phyloP scores from a whole-genome alignment of 306 rosid genomes.

The Rubus parviflorus region DNA sequence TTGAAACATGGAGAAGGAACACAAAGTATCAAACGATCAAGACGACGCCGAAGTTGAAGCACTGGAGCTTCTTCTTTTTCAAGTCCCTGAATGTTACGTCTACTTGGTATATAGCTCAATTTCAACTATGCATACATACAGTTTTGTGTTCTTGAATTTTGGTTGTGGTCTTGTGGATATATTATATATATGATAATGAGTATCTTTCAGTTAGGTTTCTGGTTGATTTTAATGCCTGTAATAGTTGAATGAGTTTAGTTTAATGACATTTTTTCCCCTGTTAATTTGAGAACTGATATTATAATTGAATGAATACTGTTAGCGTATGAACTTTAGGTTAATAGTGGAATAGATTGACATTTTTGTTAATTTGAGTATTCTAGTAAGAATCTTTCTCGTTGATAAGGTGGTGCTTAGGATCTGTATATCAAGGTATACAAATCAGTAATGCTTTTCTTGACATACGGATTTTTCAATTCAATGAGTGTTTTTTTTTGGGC shows the following conservation, averaged over 20 bases:
- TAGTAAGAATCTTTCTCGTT: neutral
- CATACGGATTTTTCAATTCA: neutral
- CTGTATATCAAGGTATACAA: neutral
- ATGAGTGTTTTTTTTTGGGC: neutral
- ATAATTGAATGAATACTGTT: neutral
- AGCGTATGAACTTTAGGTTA: neutral
- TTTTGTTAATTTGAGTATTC: too few species aligned
- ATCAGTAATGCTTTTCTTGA: neutral
- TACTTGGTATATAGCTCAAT: slow-evolving; percentile 51
- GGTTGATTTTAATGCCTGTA: too few species aligned
- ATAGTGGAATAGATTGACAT: too few species aligned
- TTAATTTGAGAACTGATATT: neutral
- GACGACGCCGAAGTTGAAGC: slow-evolving; percentile 55
- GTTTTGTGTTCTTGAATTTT: neutral
- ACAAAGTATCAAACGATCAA: slow-evolving; percentile 39
- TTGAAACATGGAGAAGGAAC: slow-evolving; percentile 60
- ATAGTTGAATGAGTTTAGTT: too few species aligned
- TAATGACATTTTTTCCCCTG: neutral
- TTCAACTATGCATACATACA: neutral
- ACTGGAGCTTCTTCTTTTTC: slow-evolving; percentile 84
- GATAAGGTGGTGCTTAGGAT: neutral
- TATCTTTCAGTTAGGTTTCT: neutral
- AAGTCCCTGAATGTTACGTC: slow-evolving; percentile 91
- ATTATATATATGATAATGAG: slow-evolving; percentile 10
- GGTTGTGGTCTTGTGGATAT: slow-evolving; percentile 15